These are phyloP conservation scores for Saposhnikovia divaricata DNA, from an alignment of 129 eudicot genomes.

Conservation along the genomic window DNA sequence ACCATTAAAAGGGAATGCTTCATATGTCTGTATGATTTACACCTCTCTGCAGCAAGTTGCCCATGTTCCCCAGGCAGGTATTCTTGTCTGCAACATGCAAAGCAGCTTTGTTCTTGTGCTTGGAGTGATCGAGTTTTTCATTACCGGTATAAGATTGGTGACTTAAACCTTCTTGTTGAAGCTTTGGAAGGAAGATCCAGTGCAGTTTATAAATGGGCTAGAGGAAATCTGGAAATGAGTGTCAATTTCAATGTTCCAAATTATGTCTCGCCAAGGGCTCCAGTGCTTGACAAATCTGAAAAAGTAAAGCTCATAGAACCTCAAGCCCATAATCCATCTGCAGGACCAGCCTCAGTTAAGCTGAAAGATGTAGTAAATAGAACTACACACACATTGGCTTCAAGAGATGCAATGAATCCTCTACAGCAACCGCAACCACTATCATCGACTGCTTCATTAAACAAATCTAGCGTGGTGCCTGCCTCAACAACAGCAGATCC, in stretches of 20 bases:
- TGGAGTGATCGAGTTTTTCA: slow-evolving; percentile 45
- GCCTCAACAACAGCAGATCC: background rate
- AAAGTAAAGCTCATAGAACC: background rate
- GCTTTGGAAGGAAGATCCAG: slow-evolving; percentile 44
- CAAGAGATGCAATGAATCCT: background rate
- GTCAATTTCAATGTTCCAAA: background rate
- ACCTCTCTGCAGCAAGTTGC: slow-evolving; percentile 66
- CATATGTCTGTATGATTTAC: slow-evolving; percentile 52
- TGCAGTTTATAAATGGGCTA: slow-evolving; percentile 39
- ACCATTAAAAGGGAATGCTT: slow-evolving; percentile 49
- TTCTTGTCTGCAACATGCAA: slow-evolving; percentile 66
- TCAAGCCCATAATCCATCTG: background rate
- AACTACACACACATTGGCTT: background rate
- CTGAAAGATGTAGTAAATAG: background rate
- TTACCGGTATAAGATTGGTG: slow-evolving; percentile 38
- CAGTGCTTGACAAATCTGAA: background rate
- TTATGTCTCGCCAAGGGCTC: background rate
- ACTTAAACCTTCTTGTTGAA: slow-evolving; percentile 44
- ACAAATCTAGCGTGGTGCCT: background rate
- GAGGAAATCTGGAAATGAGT: slow-evolving; percentile 21
- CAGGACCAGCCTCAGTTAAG: background rate
- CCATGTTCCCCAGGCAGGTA: slow-evolving; percentile 55
- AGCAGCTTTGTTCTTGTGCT: slow-evolving; percentile 58
- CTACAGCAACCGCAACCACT: background rate
- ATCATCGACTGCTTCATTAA: background rate